Percentiles rank a stretch among this genome's conserved stretches.
Evolutionary conservation across 2,329 filamentous ascomycete species (phyloP).

Genomic region (Penicillium griseofulvum): DNA sequence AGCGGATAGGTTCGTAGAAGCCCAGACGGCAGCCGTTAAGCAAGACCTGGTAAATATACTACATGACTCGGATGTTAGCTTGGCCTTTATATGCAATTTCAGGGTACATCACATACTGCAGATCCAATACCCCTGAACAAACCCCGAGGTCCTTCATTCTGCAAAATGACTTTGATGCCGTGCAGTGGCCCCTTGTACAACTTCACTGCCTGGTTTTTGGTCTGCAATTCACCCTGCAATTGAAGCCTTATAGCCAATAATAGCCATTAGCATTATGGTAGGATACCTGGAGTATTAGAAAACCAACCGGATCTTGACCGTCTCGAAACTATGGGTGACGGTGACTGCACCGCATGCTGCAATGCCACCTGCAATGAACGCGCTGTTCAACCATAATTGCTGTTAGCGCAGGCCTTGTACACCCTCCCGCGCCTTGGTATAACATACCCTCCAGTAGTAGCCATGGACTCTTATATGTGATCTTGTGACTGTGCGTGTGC

Average conservation of each 20-base stretch:
- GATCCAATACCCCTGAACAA: conserved; percentile 86
- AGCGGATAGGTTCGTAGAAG: conserved; percentile 94
- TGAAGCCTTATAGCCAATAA: conserved; percentile 66
- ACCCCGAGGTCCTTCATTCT: conserved; percentile 82
- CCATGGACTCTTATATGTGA: conserved; percentile 40
- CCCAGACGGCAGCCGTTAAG: conserved; percentile 95
- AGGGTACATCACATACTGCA: conserved; percentile 53
- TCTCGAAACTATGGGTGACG: conserved; percentile 96
- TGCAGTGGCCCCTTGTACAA: conserved; percentile 91
- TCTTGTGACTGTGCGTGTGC: not conserved
- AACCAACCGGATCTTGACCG: conserved; percentile 89
- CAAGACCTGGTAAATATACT: conserved; percentile 93
- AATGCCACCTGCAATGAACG: conserved; percentile 93
- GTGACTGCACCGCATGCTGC: conserved; percentile 97
- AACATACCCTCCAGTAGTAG: conserved; percentile 53
- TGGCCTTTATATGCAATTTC: not conserved
- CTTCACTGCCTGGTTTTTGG: conserved; percentile 78
- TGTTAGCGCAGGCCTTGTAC: conserved; percentile 11
- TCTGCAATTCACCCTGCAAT: conserved; percentile 89
- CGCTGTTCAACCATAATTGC: conserved; percentile 48
- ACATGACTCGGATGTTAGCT: conserved; percentile 9
- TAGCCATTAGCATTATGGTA: conserved; percentile 2
- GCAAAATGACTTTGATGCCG: conserved; percentile 82
- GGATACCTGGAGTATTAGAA: not conserved
- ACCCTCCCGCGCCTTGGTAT: not conserved